These are phyloP conservation scores for Canna indica DNA, from an alignment of 176 grass and related monocot species.

Conservation along the genomic window DNA sequence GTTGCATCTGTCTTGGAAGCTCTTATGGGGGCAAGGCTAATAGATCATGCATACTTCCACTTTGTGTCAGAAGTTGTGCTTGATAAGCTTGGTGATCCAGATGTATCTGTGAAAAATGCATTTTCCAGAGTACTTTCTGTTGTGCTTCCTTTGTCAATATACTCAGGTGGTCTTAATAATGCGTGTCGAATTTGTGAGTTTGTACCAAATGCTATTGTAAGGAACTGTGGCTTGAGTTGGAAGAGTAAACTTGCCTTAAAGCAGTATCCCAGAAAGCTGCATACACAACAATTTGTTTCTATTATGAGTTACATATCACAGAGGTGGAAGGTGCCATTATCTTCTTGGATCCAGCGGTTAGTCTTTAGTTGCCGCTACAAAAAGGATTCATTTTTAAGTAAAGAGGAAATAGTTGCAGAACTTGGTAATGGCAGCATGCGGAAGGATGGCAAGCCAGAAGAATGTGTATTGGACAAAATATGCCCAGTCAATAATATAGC, in stretches of 20 bases:
- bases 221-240: conserved; percentile 60
- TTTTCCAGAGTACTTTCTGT: conserved; percentile 70
- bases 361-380: conserved; percentile 70
- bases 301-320: conserved; percentile 90
- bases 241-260: conserved; percentile 64
- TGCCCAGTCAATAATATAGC: conserved; percentile 89
- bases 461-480: conserved; percentile 52
- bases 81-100: conserved; percentile 94
- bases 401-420: conserved; percentile 56
- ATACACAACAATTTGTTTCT: conserved; percentile 88
- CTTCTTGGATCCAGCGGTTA: conserved; percentile 80
- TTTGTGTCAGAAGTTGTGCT: conserved; percentile 52
- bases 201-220: conserved; percentile 28
- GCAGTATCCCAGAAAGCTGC: conserved; percentile 69
- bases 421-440: conserved; percentile 33
- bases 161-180: conserved; percentile 63
- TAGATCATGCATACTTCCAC: conserved; percentile 54
- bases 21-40: conserved; percentile 56
- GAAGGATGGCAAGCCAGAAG: conserved; percentile 40
- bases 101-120: conserved; percentile 51
- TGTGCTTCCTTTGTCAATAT: conserved; percentile 58
- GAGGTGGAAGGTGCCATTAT: conserved; percentile 80
- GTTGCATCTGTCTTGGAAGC: conserved; percentile 72
- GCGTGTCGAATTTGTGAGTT: conserved; percentile 29
- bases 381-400: conserved; percentile 55